Evolutionary conservation across 768 basidiomycete species (phyloP).

Genomic region (Floccularia luteovirens): DNA sequence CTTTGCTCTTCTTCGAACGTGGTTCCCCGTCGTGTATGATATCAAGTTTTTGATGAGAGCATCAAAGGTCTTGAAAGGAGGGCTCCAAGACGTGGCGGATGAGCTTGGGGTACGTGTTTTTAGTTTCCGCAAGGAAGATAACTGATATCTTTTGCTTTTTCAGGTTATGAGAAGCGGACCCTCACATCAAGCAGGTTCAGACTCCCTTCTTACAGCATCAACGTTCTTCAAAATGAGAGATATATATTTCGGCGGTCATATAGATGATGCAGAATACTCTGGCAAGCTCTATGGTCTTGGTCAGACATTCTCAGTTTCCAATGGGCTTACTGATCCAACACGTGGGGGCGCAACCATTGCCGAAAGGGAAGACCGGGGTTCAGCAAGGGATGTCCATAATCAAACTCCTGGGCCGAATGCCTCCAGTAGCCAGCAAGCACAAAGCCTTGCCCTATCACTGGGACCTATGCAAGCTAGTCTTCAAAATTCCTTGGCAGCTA

Average conservation of each 20-base stretch:
- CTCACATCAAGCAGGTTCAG: conserved; percentile 96
- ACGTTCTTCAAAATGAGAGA: conserved; percentile 97
- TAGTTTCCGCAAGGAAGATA: neutral
- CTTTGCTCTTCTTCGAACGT: conserved; percentile 77
- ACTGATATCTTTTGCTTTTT: neutral
- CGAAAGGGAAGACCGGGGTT: conserved; percentile 66
- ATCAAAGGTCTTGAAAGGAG: conserved; percentile 81
- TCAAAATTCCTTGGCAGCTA: conserved; percentile 33
- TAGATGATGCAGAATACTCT: conserved; percentile 78
- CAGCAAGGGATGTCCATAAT: conserved; percentile 43
- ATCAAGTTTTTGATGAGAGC: conserved; percentile 95
- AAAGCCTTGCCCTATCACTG: conserved; percentile 42
- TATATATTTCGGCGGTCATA: conserved; percentile 82
- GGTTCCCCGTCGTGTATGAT: conserved; percentile 97
- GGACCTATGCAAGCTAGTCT: conserved; percentile 33
- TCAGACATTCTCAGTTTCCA: conserved; percentile 63
- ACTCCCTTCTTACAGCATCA: conserved; percentile 86
- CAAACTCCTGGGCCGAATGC: conserved; percentile 44
- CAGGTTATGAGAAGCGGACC: conserved; percentile 85
- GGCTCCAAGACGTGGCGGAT: conserved; percentile 92
- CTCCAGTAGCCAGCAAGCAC: conserved; percentile 20
- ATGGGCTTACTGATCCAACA: conserved; percentile 58
- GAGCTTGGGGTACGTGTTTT: conserved; percentile 73
- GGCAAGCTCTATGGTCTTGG: conserved; percentile 82
- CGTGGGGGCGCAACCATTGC: conserved; percentile 77